These are phyloP conservation scores for Xanthoparmelia taractica DNA, from an alignment of 495 filamentous ascomycete genomes.

Conservation along the genomic window DNA sequence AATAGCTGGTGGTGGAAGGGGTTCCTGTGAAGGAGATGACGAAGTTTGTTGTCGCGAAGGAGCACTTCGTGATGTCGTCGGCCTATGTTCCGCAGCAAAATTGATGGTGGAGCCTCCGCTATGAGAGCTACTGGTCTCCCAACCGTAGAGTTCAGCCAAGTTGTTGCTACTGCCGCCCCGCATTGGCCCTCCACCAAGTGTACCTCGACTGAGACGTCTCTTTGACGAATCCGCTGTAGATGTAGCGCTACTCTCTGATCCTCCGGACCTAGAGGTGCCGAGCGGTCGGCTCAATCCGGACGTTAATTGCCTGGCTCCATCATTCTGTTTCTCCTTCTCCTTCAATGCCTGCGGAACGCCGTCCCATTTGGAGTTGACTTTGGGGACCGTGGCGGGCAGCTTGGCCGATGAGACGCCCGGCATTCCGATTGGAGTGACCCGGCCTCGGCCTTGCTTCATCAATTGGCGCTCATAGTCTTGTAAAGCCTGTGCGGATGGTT, in stretches of 20 bases:
- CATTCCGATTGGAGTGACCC: conserved; percentile 24
- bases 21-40: neutral
- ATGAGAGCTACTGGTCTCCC: conserved; percentile 12
- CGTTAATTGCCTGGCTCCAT: conserved; percentile 27
- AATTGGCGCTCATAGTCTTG: conserved; percentile 24
- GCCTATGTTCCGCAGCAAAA: conserved; percentile 13
- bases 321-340: conserved; percentile 29
- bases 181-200: conserved; percentile 14
- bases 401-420: conserved; percentile 35
- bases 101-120: neutral
- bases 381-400: conserved; percentile 38
- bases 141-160: conserved; percentile 21
- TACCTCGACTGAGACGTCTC: conserved; percentile 15
- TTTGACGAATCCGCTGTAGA: conserved; percentile 9
- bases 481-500: conserved; percentile 29
- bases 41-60: conserved; percentile 1
- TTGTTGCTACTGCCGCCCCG: conserved; percentile 17
- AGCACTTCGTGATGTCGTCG: conserved; percentile 4
- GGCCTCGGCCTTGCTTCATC: conserved; percentile 25
- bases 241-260: conserved; percentile 12
- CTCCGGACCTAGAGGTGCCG: conserved; percentile 5
- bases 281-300: conserved; percentile 10
- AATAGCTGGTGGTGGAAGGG: conserved; percentile 3
- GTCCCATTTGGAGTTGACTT: conserved; percentile 45
- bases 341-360: conserved; percentile 35